Base-by-base conservation (phyloP, 2,329 filamentous ascomycete species). In the Aspergillus sp. region DNA sequence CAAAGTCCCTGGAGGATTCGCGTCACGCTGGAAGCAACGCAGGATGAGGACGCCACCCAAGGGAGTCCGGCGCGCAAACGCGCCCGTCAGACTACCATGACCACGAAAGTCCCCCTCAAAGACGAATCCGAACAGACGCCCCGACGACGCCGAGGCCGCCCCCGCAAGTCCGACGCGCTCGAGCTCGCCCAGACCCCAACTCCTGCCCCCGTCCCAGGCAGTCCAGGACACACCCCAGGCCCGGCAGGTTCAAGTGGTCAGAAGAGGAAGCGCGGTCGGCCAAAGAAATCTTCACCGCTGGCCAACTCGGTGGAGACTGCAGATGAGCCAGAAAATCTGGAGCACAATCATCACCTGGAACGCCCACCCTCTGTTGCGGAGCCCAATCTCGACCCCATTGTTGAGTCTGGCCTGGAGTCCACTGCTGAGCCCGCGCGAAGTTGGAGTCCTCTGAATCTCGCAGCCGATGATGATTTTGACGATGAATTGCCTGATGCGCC, bases 1-100 rank as follows among this genome's bases (percentile, higher is more conserved):
- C 60, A 73, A 13, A 78, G 74, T 57, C 75, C 75, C 24, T 77
- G 75, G 75, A 72, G 74, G 50, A 77, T 78, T 52, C 68, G 73
- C 42, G 74, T 78, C 20, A 78, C 75, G 0, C 69, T 78, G 33
- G 74, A 78, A 60, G 75, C 75, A 17, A 75, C 74, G 41, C 73
- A 78, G 48, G 73, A 76, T 35, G 72, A 71, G 30, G 68, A 58
- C 13, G 36, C 66, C 36, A 64, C 69, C 44, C 56, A 64, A 41
- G 63, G 51, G 17, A 65, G 62, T 42, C 63, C 65, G 20, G 60
- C 63, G 50, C 66, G 63, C 54, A 73, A 68, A 60, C 63, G 64
- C 33, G 53, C 59, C 5, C 61, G 58, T 30, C 65, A 65, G 17
- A 65, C 64, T 9, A 67, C 72, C 4, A 67, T 60, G 30, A 75